These are phyloP conservation scores for Russula sp. DNA, from an alignment of 768 basidiomycete genomes.

Conservation along the genomic window DNA sequence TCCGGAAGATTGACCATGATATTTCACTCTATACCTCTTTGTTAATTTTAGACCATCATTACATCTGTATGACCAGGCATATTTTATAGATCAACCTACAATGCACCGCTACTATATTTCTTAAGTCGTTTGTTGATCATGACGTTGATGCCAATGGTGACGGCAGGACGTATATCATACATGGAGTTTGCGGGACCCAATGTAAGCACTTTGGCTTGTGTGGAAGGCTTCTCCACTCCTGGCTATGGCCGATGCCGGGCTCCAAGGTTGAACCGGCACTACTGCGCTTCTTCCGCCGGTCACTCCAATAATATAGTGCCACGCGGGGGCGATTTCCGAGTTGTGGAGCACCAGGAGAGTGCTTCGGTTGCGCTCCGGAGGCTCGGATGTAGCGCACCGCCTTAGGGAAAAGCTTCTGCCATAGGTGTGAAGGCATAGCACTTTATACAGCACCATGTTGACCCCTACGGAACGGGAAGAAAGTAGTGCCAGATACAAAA, in stretches of 20 bases:
- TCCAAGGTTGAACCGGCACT: background rate
- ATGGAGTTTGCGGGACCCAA: background rate
- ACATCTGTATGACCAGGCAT: constrained; percentile 20
- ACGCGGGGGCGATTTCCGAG: background rate
- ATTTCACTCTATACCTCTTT: background rate
- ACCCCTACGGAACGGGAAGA: background rate
- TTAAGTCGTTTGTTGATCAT: background rate
- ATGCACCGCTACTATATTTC: background rate
- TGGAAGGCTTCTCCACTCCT: too few species aligned
- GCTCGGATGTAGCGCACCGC: background rate
- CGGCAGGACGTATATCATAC: background rate
- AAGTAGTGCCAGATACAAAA: too few species aligned
- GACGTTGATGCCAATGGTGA: background rate
- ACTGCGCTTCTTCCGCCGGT: background rate
- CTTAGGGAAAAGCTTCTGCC: background rate
- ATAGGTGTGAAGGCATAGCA: background rate
- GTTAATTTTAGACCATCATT: constrained; percentile 13
- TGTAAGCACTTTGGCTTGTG: background rate
- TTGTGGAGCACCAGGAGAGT: background rate
- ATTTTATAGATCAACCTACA: constrained; percentile 7
- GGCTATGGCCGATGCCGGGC: too few species aligned
- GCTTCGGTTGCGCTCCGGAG: background rate
- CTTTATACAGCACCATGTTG: background rate
- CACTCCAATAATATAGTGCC: constrained; percentile 5
- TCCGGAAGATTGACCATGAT: background rate